Evolutionary conservation across 441 rosid genomes (phyloP).

Genomic region (Cnidoscolus chayamansa): DNA sequence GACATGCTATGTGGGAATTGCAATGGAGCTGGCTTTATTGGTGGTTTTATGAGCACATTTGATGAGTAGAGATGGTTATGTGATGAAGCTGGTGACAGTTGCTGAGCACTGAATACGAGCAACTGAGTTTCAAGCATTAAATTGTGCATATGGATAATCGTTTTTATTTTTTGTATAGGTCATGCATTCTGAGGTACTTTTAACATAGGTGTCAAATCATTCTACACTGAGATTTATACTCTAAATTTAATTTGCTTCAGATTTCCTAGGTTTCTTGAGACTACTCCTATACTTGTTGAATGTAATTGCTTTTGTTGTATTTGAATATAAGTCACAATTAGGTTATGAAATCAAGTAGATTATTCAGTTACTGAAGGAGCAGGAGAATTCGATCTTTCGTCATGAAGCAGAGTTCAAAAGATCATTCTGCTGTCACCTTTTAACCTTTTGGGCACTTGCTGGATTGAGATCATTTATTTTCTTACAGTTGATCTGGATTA

Average conservation of each 20-base stretch:
- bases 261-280: background rate
- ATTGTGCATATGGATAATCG: background rate
- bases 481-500: no score
- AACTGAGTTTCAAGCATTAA: background rate
- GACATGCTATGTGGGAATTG: constrained; percentile 53
- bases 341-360: background rate
- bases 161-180: no score
- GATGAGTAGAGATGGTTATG: constrained; percentile 37
- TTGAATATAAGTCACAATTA: background rate
- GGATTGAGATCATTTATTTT: no score
- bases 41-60: constrained; percentile 58
- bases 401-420: no score
- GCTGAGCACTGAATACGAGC: background rate
- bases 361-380: background rate
- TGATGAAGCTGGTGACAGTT: background rate
- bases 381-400: no score
- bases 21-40: constrained; percentile 65
- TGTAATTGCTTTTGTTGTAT: background rate
- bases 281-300: background rate
- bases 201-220: background rate
- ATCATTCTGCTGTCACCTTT: no score
- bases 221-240: background rate
- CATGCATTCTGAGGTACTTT: background rate
- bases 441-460: no score
- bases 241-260: background rate